Conservation (phyloP, 495 filamentous ascomycete species). For the Lepraria neglecta region DNA sequence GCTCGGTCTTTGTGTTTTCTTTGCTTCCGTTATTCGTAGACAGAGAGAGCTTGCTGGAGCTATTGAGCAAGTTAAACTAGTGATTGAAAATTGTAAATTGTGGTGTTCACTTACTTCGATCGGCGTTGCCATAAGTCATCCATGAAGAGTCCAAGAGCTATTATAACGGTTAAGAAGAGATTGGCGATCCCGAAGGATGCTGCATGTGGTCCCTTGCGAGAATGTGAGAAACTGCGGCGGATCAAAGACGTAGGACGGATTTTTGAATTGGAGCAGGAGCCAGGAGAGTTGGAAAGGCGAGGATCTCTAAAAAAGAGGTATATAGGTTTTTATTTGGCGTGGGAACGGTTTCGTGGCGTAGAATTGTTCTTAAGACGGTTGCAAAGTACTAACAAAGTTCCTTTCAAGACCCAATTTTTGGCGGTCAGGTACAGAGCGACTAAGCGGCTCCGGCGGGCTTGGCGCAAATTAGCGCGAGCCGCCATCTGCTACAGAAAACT, state of each 20-base stretch:
- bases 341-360: not conserved
- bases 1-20: constrained; percentile 55
- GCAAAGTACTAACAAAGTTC: not conserved
- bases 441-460: constrained; percentile 8
- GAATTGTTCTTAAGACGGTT: not conserved
- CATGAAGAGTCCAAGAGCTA: constrained; percentile 13
- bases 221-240: not conserved
- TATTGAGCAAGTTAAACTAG: constrained; percentile 32
- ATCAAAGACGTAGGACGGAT: not conserved
- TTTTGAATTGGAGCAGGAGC: not conserved
- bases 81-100: not conserved
- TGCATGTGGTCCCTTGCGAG: constrained; percentile 12
- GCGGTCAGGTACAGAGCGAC: constrained; percentile 22
- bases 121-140: constrained; percentile 34
- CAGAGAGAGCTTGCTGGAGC: constrained; percentile 83
- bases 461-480: constrained; percentile 13
- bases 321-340: no score
- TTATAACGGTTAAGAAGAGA: not conserved
- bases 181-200: not conserved
- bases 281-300: not conserved
- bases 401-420: constrained; percentile 14
- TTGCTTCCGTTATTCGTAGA: constrained; percentile 61
- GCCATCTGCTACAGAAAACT: not conserved
- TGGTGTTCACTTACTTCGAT: constrained; percentile 28
- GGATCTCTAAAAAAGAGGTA: not conserved